Evolutionary conservation across 495 filamentous ascomycete species (phyloP).

Genomic region (Lineolata rhizophorae): DNA sequence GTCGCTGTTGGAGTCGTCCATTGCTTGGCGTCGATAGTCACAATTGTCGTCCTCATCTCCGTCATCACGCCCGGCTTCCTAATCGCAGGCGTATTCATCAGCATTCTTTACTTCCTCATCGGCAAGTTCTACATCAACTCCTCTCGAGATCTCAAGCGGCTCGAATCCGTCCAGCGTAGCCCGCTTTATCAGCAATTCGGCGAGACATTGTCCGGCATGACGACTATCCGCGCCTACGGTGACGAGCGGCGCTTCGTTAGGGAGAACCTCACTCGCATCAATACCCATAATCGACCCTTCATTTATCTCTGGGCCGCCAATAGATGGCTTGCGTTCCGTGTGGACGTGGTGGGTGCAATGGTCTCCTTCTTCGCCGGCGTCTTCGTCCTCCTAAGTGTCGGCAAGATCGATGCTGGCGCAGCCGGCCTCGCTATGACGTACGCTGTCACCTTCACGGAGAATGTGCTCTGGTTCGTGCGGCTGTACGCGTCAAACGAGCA

Average conservation of each 20-base stretch:
- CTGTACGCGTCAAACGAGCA: slow-evolving; percentile 94
- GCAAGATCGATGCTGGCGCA: slow-evolving; percentile 74
- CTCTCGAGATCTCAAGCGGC: slow-evolving; percentile 77
- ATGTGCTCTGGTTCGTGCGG: slow-evolving; percentile 88
- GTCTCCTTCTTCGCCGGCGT: slow-evolving; percentile 88
- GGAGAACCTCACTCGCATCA: slow-evolving; percentile 77
- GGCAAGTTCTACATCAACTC: slow-evolving; percentile 78
- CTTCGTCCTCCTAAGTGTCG: slow-evolving; percentile 70
- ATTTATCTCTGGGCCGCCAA: slow-evolving; percentile 97
- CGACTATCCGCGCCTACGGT: slow-evolving; percentile 94
- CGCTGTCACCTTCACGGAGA: slow-evolving; percentile 92
- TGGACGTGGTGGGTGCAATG: slow-evolving; percentile 74
- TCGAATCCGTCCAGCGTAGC: slow-evolving; percentile 87
- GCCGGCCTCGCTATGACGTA: slow-evolving; percentile 96
- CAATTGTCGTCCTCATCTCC: slow-evolving; percentile 80
- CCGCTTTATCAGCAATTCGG: slow-evolving; percentile 97
- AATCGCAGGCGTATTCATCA: slow-evolving; percentile 71
- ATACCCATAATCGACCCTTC: slow-evolving; percentile 79
- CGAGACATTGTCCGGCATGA: slow-evolving; percentile 83
- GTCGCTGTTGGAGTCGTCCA: slow-evolving; percentile 62
- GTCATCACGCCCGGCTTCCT: slow-evolving; percentile 85
- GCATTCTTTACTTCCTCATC: slow-evolving; percentile 55
- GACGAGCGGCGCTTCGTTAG: slow-evolving; percentile 84
- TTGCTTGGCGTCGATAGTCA: slow-evolving; percentile 52
- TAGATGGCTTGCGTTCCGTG: slow-evolving; percentile 84